Evolutionary conservation across 106 monocot species (phyloP).

Genomic region (Gastrodia elata): DNA sequence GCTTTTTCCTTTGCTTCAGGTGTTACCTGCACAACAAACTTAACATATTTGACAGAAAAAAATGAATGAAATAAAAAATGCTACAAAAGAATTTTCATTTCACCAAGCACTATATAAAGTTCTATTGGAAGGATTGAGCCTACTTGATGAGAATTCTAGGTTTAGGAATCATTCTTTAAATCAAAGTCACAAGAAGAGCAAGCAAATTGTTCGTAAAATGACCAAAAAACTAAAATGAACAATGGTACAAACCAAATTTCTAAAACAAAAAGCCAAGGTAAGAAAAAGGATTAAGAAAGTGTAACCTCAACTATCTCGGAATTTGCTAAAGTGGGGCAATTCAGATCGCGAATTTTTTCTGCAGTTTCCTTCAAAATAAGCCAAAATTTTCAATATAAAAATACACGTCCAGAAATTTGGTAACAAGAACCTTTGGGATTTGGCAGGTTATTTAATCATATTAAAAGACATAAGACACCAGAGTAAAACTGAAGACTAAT

Average conservation of each 20-base stretch:
- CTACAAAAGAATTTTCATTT: not conserved
- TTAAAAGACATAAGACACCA: not conserved
- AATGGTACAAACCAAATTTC: constrained; percentile 1
- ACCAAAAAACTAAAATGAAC: not conserved
- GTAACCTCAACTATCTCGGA: constrained; percentile 46
- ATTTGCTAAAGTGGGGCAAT: constrained; percentile 17
- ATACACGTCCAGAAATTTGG: not conserved
- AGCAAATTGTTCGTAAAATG: not conserved
- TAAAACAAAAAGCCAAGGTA: not conserved
- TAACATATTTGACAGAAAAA: not conserved
- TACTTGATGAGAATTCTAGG: not conserved
- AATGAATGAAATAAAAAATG: not conserved
- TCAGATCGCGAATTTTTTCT: constrained; percentile 15
- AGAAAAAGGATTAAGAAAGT: not conserved
- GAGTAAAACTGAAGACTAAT: not conserved
- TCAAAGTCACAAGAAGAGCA: not conserved
- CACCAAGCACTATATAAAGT: not conserved
- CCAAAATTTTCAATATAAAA: not conserved
- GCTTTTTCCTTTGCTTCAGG: constrained; percentile 65
- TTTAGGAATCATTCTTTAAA: not conserved
- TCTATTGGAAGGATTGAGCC: not conserved
- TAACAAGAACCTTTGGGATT: not conserved
- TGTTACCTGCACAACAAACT: constrained; percentile 40
- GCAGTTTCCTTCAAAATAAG: constrained; percentile 32
- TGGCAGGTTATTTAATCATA: not conserved